Percentiles rank a stretch among this genome's conserved stretches.
Evolutionary conservation across 768 basidiomycete genomes (phyloP).

Genomic region (Amanita subjunquillea): DNA sequence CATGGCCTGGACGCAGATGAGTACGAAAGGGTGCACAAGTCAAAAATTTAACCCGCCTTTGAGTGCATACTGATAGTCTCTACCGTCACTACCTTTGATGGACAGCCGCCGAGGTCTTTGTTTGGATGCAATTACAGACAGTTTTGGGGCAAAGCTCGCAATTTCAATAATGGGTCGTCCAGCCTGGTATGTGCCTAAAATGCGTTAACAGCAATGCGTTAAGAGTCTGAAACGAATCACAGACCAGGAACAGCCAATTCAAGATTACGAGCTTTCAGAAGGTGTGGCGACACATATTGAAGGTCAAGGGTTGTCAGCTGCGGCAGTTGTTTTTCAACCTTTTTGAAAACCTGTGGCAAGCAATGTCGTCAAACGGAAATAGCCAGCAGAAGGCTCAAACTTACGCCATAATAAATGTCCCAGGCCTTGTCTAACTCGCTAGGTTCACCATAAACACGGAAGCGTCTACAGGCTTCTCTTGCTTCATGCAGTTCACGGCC

Average conservation of each 20-base stretch:
- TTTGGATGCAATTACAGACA: constrained; percentile 93
- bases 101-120: constrained; percentile 87
- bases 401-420: constrained; percentile 94
- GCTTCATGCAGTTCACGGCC: constrained; percentile 90
- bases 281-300: constrained; percentile 92
- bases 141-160: constrained; percentile 74
- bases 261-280: constrained; percentile 81
- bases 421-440: constrained; percentile 93
- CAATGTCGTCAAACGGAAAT: not conserved
- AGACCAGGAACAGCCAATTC: constrained; percentile 94
- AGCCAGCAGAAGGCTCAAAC: constrained; percentile 12
- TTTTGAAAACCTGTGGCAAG: constrained; percentile 73
- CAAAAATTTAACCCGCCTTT: constrained; percentile 50
- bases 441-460: constrained; percentile 76
- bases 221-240: not conserved
- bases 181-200: constrained; percentile 80
- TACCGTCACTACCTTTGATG: constrained; percentile 83
- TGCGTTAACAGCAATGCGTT: not conserved
- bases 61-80: constrained; percentile 84
- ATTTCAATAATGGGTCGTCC: constrained; percentile 80
- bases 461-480: constrained; percentile 81
- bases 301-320: constrained; percentile 84
- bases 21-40: not conserved
- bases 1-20: constrained; percentile 59
- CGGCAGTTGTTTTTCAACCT: constrained; percentile 89